phyloP scores from a whole-genome alignment of 2,329 filamentous ascomycete species.

The Leptosphaerulina australis region DNA sequence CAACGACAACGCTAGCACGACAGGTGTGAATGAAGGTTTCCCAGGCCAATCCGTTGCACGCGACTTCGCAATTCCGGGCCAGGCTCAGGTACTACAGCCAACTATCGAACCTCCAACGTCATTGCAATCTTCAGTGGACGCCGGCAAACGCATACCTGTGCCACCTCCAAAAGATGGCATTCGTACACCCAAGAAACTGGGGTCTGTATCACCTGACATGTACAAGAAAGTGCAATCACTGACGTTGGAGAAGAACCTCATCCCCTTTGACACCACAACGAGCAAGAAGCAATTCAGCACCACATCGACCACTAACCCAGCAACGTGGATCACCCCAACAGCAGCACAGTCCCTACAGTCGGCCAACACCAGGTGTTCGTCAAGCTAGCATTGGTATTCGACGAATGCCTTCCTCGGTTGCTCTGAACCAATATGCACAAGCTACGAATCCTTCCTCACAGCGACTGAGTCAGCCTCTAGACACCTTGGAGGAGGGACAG shows the following conservation, averaged over 20 bases:
- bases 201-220: constrained; percentile 21
- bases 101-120: constrained; percentile 42
- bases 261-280: constrained; percentile 23
- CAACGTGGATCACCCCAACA: constrained; percentile 24
- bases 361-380: constrained; percentile 33
- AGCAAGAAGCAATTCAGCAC: constrained; percentile 38
- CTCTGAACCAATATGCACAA: constrained; percentile 30
- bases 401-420: constrained; percentile 38
- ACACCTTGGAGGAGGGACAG: constrained; percentile 37
- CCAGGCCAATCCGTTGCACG: constrained; percentile 38
- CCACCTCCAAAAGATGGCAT: constrained; percentile 29
- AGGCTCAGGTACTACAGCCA: constrained; percentile 29
- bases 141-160: constrained; percentile 38
- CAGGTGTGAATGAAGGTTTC: constrained; percentile 42
- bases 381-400: constrained; percentile 48
- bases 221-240: constrained; percentile 22
- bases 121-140: constrained; percentile 46
- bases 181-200: constrained; percentile 27
- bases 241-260: constrained; percentile 23
- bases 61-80: constrained; percentile 39
- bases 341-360: constrained; percentile 26
- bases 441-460: constrained; percentile 29
- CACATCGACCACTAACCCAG: constrained; percentile 17
- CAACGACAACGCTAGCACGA: constrained; percentile 41
- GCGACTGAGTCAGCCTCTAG: constrained; percentile 35